Evolutionary conservation across 805 yeast species (phyloP), one percentile per base, ranked within the genome.

Genomic region (Candida tibetensis): DNA sequence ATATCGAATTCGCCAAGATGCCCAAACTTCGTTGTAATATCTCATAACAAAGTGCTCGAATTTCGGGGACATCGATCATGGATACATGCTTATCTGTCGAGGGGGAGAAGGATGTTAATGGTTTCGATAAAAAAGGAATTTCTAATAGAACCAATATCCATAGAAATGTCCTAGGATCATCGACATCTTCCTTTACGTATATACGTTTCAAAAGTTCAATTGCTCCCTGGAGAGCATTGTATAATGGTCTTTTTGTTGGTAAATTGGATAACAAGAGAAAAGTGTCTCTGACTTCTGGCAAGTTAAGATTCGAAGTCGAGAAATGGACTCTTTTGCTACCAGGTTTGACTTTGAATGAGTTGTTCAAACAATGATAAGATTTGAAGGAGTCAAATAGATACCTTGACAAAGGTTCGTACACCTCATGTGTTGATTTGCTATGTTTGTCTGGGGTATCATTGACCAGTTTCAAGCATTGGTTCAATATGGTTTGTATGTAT

Each of bases 1-100:
- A 52, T 28, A 72, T 72, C 1, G 72, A 47, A 46, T 77, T 71
- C 1, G 90, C 71, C 35, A 89, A 49, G 5, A 82, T 64, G 0
- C 96, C 96, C 26, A 87, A 63, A 2, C 77, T 63, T 28, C 89
- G 68, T 52, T 85, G 85, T 17, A 82, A 55, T 3, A 90, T 67
- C 35, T 85, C 90, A 51, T 83, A 81, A n/a, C 83, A 73, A 12
- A 79, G 50, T 0, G 74, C 56, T 42, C 74, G 72, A 16, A 82
- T 68, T 46, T 78, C 85, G 0, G 76, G 72, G 0, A 74, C 61
- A 18, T 73, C 72, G 10, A 57, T 48, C 68, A 65, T 64, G 47
- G 43, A 42, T 31, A n/a, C 40, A 41, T 21, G 18, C 30, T 51
- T 9, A 37, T 50, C 47, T 7, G 25, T 7, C 9, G 25, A 7